These are phyloP conservation scores for Euphorbia corollata DNA, from an alignment of 441 rosid species.

Conservation along the genomic window DNA sequence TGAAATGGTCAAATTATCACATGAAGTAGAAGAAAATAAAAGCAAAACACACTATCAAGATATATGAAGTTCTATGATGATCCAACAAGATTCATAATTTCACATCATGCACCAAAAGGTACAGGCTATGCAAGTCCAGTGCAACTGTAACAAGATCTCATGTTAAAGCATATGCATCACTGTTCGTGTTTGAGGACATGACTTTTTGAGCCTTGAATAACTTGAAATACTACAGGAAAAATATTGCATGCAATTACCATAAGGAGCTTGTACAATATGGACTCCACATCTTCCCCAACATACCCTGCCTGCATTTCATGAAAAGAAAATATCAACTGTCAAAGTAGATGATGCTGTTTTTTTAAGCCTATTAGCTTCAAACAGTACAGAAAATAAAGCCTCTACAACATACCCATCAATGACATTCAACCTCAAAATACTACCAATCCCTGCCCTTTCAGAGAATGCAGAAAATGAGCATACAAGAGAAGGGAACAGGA, in stretches of 20 bases:
- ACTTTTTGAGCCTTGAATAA: neutral
- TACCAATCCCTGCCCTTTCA: neutral
- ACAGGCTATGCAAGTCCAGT: neutral
- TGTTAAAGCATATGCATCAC: neutral
- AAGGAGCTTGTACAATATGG: constrained; percentile 91
- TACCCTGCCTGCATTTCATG: constrained; percentile 78
- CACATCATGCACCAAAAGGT: neutral
- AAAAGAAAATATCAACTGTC: neutral
- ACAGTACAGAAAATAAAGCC: constrained; percentile 2
- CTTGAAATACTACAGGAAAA: constrained; percentile 6
- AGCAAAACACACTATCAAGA: neutral
- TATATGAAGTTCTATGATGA: neutral
- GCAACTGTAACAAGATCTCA: neutral
- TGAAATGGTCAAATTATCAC: neutral
- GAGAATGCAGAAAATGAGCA: neutral
- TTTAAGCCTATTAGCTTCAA: constrained; percentile 1
- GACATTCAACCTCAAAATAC: neutral
- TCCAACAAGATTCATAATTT: neutral
- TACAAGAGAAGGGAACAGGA: neutral
- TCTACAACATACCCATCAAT: constrained; percentile 6
- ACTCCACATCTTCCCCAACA: constrained; percentile 97
- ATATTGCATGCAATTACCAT: constrained; percentile 34
- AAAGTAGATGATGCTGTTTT: neutral
- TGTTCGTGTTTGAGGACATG: neutral
- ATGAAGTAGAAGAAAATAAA: neutral